These are phyloP conservation scores for Aquilaria malaccensis DNA, from an alignment of 345 rosid species.

Conservation along the genomic window DNA sequence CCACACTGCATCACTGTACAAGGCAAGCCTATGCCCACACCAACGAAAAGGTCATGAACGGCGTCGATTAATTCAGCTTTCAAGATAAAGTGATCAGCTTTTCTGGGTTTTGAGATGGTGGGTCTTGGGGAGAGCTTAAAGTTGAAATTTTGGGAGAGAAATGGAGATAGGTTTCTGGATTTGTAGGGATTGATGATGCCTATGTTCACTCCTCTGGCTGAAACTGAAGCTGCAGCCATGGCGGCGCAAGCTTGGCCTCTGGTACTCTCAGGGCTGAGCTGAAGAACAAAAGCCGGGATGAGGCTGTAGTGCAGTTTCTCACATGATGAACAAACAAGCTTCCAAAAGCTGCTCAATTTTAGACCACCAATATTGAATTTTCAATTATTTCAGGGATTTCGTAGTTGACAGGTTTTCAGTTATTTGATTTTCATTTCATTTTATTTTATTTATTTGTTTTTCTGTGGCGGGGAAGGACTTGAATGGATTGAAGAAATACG, in stretches of 20 bases:
- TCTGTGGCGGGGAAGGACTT: constrained; percentile 20
- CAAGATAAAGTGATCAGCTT: constrained; percentile 23
- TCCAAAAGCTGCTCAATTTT: constrained; percentile 11
- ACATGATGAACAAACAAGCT: not conserved
- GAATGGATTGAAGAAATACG: no score
- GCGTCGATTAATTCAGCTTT: constrained; percentile 49
- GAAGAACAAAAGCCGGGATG: no score
- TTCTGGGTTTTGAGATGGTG: constrained; percentile 21
- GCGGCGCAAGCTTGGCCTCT: constrained; percentile 3
- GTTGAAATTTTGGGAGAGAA: constrained; percentile 59
- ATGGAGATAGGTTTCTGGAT: constrained; percentile 39
- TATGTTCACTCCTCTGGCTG: constrained; percentile 44
- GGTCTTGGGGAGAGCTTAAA: constrained; percentile 24
- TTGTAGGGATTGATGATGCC: constrained; percentile 30
- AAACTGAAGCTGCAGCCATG: constrained; percentile 50
- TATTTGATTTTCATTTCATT: constrained; percentile 19
- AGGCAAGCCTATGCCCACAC: constrained; percentile 97
- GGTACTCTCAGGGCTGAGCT: not conserved
- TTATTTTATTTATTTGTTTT: not conserved
- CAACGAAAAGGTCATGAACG: constrained; percentile 66
- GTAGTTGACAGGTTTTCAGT: constrained; percentile 26
- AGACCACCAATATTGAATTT: constrained; percentile 15
- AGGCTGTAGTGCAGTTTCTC: no score
- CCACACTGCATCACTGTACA: constrained; percentile 99
- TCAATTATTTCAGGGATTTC: not conserved